Conservation (phyloP, 1,284 basidiomycete genomes). For the Heterobasidion parviporum region DNA sequence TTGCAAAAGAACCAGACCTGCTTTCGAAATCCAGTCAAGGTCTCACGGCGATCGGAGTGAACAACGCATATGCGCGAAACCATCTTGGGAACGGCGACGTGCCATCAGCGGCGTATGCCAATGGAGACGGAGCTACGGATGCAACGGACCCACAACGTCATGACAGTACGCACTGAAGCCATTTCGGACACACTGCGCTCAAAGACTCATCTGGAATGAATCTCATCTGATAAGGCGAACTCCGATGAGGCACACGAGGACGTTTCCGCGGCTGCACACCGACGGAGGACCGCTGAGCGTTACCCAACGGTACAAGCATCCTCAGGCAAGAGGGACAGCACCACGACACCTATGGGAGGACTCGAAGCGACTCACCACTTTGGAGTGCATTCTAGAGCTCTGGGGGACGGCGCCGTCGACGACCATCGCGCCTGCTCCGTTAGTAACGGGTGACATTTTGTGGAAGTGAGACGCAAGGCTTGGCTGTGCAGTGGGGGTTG, state of each 20-base stretch:
- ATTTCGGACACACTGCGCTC: neutral
- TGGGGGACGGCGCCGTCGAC: constrained; percentile 19
- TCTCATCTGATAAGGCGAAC: neutral
- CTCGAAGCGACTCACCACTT: constrained; percentile 38
- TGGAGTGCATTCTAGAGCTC: constrained; percentile 50
- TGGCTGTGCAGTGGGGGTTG: neutral
- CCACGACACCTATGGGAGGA: neutral
- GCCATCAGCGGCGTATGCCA: too few relatives aligned
- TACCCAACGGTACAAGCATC: neutral
- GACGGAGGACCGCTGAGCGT: neutral
- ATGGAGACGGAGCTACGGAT: too few relatives aligned
- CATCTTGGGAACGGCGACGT: too few relatives aligned
- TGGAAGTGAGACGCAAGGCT: neutral
- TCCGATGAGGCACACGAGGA: neutral
- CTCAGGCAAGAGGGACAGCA: neutral
- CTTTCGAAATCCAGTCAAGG: too few relatives aligned
- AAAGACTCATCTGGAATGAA: neutral
- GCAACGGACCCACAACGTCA: too few relatives aligned
- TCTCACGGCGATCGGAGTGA: too few relatives aligned
- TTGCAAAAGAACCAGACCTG: too few relatives aligned
- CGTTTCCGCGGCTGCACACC: neutral
- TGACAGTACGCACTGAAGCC: too few relatives aligned
- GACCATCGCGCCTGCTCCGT: neutral
- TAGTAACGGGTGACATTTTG: constrained; percentile 31
- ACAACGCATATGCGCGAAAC: too few relatives aligned